phyloP scores from a whole-genome alignment of 2,329 filamentous ascomycete species.

The Herpomyces periplanetae region DNA sequence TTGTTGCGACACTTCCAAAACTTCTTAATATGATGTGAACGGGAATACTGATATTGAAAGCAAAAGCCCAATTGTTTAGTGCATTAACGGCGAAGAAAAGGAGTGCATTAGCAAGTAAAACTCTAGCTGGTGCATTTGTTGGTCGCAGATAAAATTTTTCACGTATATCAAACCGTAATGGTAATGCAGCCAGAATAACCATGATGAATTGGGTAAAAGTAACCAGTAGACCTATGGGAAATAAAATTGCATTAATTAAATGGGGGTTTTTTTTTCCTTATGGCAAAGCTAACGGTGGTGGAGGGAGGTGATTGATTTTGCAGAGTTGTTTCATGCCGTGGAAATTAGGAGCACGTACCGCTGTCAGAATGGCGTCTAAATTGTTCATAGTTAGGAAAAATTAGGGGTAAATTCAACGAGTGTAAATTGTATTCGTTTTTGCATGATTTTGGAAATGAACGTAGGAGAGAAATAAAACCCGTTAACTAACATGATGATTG shows the following conservation, averaged over 20 bases:
- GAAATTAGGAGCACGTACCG: conserved; percentile 13
- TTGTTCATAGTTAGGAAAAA: too few species aligned
- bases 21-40: conserved; percentile 87
- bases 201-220: conserved; percentile 69
- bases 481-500: conserved; percentile 43
- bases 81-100: conserved; percentile 82
- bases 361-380: conserved; percentile 39
- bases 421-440: too few species aligned
- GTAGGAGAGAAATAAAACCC: conserved; percentile 2
- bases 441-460: conserved; percentile 4
- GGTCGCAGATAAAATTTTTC: conserved; percentile 30
- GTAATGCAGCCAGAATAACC: conserved; percentile 19
- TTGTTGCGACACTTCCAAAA: conserved; percentile 78
- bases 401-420: too few species aligned
- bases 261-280: conserved; percentile 18
- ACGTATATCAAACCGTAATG: conserved; percentile 3
- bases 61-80: conserved; percentile 88
- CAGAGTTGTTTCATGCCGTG: not conserved
- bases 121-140: conserved; percentile 39
- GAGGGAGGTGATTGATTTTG: conserved; percentile 1
- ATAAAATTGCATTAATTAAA: conserved; percentile 13
- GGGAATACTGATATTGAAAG: conserved; percentile 77
- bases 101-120: conserved; percentile 57
- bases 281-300: conserved; percentile 1
- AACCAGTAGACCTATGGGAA: too few species aligned